phyloP scores from a whole-genome alignment of 1,284 basidiomycete species.

The Moesziomyces sp. region DNA sequence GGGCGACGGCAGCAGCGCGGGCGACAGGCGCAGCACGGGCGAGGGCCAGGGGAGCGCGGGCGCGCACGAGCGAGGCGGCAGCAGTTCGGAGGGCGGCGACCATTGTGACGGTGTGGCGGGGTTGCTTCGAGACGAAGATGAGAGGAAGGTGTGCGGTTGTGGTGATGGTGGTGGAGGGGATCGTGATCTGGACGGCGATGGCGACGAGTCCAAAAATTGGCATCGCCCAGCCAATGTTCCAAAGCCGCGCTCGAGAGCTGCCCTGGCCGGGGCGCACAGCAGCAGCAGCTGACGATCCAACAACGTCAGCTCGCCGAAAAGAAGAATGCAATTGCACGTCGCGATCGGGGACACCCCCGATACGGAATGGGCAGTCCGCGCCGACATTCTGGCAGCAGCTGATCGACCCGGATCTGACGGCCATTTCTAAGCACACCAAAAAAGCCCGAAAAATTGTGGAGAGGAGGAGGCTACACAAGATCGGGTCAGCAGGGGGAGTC shows the following conservation, averaged over 20 bases:
- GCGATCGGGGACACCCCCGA: neutral
- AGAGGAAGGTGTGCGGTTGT: neutral
- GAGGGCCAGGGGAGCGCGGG: slow-evolving; percentile 37
- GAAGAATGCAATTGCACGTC: neutral
- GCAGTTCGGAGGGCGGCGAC: slow-evolving; percentile 51
- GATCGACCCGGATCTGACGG: neutral
- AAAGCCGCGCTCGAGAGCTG: neutral
- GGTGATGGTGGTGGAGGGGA: slow-evolving; percentile 7
- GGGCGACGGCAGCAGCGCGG: slow-evolving; percentile 50
- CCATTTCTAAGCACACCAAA: neutral
- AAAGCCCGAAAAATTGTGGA: neutral
- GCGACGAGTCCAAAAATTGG: slow-evolving; percentile 36
- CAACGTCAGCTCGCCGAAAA: neutral
- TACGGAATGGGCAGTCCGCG: neutral
- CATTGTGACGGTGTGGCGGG: slow-evolving; percentile 28
- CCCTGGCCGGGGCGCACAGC: too few relatives aligned
- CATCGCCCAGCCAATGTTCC: slow-evolving; percentile 11
- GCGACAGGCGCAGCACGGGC: slow-evolving; percentile 30
- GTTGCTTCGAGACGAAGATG: neutral
- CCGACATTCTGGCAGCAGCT: neutral
- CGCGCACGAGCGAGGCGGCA: slow-evolving; percentile 47
- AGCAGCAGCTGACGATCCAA: neutral
- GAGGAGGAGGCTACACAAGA: neutral
- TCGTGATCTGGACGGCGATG: slow-evolving; percentile 15
- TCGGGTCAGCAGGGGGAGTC: slow-evolving; percentile 10